Conservation (phyloP, 1,139 yeast genomes). For the Yamadazyma sp. region DNA sequence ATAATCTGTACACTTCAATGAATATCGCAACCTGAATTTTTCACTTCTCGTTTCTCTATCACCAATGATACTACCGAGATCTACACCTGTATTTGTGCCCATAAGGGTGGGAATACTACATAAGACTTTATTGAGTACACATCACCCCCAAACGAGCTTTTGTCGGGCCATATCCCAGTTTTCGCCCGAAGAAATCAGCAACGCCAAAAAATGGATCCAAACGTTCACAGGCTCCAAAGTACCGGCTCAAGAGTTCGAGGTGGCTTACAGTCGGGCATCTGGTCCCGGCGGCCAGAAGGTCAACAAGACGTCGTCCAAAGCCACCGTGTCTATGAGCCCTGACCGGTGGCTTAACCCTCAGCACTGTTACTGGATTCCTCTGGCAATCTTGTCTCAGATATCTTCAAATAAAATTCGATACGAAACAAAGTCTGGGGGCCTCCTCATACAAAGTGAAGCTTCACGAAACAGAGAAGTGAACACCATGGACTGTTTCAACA, state of each 20-base stretch:
- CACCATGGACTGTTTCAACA: conserved; percentile 56
- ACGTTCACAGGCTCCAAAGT: conserved; percentile 32
- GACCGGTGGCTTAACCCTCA: conserved; percentile 49
- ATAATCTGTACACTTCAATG: too few relatives aligned
- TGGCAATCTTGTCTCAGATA: conserved; percentile 46
- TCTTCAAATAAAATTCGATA: conserved; percentile 45
- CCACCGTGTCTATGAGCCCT: conserved; percentile 56
- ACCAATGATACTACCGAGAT: background rate
- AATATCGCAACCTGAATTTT: conserved; percentile 3
- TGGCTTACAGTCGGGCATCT: conserved; percentile 69
- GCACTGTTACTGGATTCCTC: conserved; percentile 62
- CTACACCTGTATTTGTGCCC: background rate
- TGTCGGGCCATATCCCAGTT: background rate
- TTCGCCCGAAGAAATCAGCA: conserved; percentile 22
- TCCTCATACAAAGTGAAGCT: conserved; percentile 63
- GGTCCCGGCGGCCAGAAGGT: conserved; percentile 98
- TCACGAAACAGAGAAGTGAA: conserved; percentile 62
- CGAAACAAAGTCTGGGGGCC: conserved; percentile 55
- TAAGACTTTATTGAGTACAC: background rate
- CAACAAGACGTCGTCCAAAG: conserved; percentile 80
- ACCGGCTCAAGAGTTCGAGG: conserved; percentile 51
- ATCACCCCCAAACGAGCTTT: too few relatives aligned
- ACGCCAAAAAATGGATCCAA: conserved; percentile 21
- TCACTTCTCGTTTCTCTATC: background rate
- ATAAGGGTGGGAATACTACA: background rate